phyloP scores from a whole-genome alignment of 2,329 filamentous ascomycete species.

The Bertia moriformis region DNA sequence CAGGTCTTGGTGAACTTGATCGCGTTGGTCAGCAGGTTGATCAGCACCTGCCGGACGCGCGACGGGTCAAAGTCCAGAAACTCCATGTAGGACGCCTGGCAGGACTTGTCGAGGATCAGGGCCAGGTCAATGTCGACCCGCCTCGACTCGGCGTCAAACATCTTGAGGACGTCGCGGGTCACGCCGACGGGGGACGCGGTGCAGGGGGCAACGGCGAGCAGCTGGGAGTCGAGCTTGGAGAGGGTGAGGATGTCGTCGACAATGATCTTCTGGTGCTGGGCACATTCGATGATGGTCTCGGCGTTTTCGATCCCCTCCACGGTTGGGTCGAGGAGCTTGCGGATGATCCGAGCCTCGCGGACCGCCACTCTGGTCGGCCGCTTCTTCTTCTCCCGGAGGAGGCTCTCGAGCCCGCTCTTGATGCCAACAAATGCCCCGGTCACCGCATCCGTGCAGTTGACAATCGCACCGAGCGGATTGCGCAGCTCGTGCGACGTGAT shows the following conservation, averaged over 20 bases:
- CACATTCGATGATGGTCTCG: slow-evolving; percentile 64
- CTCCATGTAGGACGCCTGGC: slow-evolving; percentile 38
- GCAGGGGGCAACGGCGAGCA: slow-evolving; percentile 58
- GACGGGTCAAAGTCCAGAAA: slow-evolving; percentile 61
- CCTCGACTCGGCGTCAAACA: slow-evolving; percentile 64
- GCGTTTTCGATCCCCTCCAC: slow-evolving; percentile 55
- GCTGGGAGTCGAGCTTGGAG: slow-evolving; percentile 62
- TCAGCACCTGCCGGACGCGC: slow-evolving; percentile 62
- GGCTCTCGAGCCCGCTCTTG: slow-evolving; percentile 35
- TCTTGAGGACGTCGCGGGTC: slow-evolving; percentile 54
- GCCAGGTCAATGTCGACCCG: slow-evolving; percentile 54
- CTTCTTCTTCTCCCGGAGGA: slow-evolving; percentile 30
- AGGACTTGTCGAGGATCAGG: slow-evolving; percentile 48
- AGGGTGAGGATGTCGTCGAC: slow-evolving; percentile 64
- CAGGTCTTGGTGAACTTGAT: slow-evolving; percentile 66
- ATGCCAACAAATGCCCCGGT: slow-evolving; percentile 30
- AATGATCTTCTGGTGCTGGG: slow-evolving; percentile 67
- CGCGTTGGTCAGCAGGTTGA: slow-evolving; percentile 68
- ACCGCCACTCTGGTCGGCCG: no score
- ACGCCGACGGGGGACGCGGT: slow-evolving; percentile 54
- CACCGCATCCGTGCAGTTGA: slow-evolving; percentile 63
- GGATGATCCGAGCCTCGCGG: slow-evolving; percentile 24
- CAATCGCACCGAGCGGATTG: slow-evolving; percentile 58
- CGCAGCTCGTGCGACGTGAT: slow-evolving; percentile 62
- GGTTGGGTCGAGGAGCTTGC: slow-evolving; percentile 23